phyloP scores from a whole-genome alignment of 2,329 filamentous ascomycete genomes.

The Paraconiothyrium brasiliense region DNA sequence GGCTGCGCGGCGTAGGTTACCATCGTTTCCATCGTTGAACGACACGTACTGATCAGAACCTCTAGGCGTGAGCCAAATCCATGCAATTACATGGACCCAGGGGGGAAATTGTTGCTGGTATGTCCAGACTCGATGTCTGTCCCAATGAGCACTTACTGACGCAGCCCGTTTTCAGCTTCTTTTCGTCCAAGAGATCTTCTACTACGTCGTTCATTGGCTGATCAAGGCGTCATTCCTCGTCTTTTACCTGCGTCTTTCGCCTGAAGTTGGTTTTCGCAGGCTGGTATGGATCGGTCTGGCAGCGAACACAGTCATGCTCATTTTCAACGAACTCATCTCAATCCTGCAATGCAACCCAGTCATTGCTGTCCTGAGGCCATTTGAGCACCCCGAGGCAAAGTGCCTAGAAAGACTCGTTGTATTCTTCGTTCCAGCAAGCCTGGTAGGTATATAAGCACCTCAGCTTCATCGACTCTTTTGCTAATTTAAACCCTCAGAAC shows the following conservation, averaged over 20 bases:
- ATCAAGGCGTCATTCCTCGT: slow-evolving; percentile 16
- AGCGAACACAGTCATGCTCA: slow-evolving; percentile 6
- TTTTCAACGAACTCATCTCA: background rate
- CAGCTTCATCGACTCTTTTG: too few relatives aligned
- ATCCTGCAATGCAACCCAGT: background rate
- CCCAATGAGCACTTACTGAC: background rate
- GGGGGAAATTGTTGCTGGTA: too few relatives aligned
- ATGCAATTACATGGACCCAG: too few relatives aligned
- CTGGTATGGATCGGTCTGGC: slow-evolving; percentile 15
- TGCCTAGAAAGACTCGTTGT: background rate
- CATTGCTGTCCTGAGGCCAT: background rate
- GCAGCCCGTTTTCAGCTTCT: slow-evolving; percentile 6
- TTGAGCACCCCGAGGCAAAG: background rate
- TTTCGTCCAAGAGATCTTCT: slow-evolving; percentile 14
- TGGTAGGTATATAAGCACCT: background rate
- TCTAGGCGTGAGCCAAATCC: too few relatives aligned
- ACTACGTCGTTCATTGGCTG: slow-evolving; percentile 13
- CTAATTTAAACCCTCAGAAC: background rate
- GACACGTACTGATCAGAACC: too few relatives aligned
- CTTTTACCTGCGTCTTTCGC: slow-evolving; percentile 15
- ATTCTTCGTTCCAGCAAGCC: background rate
- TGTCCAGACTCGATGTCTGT: background rate
- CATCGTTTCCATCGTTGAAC: too few relatives aligned
- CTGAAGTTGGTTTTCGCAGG: slow-evolving; percentile 8
- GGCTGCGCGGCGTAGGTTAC: too few relatives aligned